Percentiles rank a stretch among this genome's conserved stretches.
phyloP scores from a whole-genome alignment of 805 yeast genomes.

The Kodamaea nitidulidarum region DNA sequence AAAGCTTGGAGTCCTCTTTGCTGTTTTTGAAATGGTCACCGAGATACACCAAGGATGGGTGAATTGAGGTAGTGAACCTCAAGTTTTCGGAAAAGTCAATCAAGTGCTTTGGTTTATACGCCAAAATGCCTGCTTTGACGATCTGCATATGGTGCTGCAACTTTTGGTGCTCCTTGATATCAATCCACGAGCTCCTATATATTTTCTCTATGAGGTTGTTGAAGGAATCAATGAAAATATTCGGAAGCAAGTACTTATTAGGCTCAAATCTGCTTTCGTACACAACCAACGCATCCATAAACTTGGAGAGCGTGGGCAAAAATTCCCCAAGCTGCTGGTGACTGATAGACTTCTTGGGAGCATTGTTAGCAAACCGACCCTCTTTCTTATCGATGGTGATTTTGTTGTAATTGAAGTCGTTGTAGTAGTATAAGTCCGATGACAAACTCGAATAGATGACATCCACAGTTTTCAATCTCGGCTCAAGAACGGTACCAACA shows the following conservation, averaged over 20 bases:
- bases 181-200: constrained; percentile 24
- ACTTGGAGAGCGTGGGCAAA: constrained; percentile 19
- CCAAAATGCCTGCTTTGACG: constrained; percentile 25
- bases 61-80: constrained; percentile 15
- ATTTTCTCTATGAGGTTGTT: constrained; percentile 23
- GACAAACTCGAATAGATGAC: constrained; percentile 27
- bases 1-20: constrained; percentile 1
- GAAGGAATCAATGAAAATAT: constrained; percentile 21
- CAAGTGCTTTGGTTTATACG: constrained; percentile 24
- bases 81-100: constrained; percentile 18
- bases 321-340: constrained; percentile 20
- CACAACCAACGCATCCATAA: constrained; percentile 22
- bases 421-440: constrained; percentile 25
- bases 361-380: constrained; percentile 18
- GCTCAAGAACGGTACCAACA: constrained; percentile 14
- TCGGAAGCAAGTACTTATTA: constrained; percentile 16
- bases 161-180: constrained; percentile 12
- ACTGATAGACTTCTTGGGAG: constrained; percentile 25
- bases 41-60: constrained; percentile 22
- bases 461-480: constrained; percentile 27
- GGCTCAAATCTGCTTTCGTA: constrained; percentile 13
- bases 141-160: constrained; percentile 23
- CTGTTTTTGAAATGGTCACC: constrained; percentile 6
- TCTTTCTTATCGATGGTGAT: constrained; percentile 12
- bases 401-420: constrained; percentile 25